phyloP scores from a whole-genome alignment of 257 asterid genomes.

The Ocimum tenuiflorum region DNA sequence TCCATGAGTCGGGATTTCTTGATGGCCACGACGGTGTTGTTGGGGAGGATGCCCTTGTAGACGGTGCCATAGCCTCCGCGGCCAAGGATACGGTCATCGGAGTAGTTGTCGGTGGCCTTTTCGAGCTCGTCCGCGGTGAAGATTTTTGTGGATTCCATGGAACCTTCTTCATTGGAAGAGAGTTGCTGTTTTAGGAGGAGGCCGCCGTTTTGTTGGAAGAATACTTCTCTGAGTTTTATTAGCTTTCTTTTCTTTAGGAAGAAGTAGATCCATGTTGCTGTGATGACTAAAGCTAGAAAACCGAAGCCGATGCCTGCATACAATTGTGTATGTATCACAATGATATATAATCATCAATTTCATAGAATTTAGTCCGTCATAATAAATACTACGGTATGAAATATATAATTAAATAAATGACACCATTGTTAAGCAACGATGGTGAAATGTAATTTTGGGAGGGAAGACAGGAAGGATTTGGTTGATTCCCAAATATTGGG shows the following conservation, averaged over 20 bases:
- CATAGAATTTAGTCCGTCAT: no score
- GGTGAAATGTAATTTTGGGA: no score
- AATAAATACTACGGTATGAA: no score
- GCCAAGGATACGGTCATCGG: not conserved
- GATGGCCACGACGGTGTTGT: not conserved
- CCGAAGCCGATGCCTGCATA: conserved; percentile 63
- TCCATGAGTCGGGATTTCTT: not conserved
- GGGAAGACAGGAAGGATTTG: no score
- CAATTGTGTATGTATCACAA: no score
- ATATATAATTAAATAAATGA: no score
- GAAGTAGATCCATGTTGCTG: conserved; percentile 47
- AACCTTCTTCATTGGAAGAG: conserved; percentile 38
- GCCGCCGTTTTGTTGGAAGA: conserved; percentile 80
- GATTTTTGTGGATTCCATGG: conserved; percentile 42
- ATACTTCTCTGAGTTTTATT: conserved; percentile 40
- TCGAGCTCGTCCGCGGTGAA: conserved; percentile 55
- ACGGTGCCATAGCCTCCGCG: not conserved
- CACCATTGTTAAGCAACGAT: no score
- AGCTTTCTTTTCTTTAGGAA: conserved; percentile 41
- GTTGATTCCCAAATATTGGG: no score
- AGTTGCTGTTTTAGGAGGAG: conserved; percentile 45
- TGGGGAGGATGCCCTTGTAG: not conserved
- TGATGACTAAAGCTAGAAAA: conserved; percentile 41
- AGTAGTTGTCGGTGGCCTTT: not conserved
- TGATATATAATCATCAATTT: no score